Conservation (phyloP, 768 basidiomycete genomes). For the Lanmaoa pseudosensibilis region DNA sequence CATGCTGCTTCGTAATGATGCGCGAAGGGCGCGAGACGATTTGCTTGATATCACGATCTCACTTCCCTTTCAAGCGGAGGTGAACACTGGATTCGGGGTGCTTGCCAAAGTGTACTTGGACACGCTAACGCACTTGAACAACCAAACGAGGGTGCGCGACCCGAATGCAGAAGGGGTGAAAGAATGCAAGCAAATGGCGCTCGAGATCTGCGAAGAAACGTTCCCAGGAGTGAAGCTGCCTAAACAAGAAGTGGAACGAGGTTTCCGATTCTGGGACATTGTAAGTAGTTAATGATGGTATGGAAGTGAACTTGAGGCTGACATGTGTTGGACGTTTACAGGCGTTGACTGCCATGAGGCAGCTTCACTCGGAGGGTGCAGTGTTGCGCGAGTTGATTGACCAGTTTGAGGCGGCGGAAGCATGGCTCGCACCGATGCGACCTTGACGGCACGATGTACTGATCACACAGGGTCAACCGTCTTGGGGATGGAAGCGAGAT, state of each 20-base stretch:
- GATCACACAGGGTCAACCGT: conserved; percentile 6
- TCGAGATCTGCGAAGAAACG: conserved; percentile 91
- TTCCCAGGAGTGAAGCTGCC: conserved; percentile 91
- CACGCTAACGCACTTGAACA: conserved; percentile 85
- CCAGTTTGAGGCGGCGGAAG: conserved; percentile 95
- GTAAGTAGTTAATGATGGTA: conserved; percentile 51
- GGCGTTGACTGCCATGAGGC: conserved; percentile 87
- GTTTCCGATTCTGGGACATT: conserved; percentile 98
- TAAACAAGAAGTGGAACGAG: conserved; percentile 87
- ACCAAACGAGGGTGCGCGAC: conserved; percentile 72
- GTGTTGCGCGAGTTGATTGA: conserved; percentile 87
- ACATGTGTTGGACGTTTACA: conserved; percentile 35
- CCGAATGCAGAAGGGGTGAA: conserved; percentile 75
- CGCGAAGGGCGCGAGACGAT: conserved; percentile 84
- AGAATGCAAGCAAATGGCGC: conserved; percentile 82
- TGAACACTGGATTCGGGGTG: conserved; percentile 97
- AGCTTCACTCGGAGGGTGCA: conserved; percentile 78
- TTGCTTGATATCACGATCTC: conserved; percentile 89
- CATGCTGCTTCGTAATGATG: conserved; percentile 89
- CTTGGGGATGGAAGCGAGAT: background rate
- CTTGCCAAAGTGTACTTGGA: conserved; percentile 96
- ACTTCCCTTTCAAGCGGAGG: conserved; percentile 92
- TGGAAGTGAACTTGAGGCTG: conserved; percentile 21
- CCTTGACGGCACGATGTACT: conserved; percentile 47
- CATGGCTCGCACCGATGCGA: conserved; percentile 90